Conservation (phyloP, 192 early-diverging fungal species). For the Backusella psychrophila region DNA sequence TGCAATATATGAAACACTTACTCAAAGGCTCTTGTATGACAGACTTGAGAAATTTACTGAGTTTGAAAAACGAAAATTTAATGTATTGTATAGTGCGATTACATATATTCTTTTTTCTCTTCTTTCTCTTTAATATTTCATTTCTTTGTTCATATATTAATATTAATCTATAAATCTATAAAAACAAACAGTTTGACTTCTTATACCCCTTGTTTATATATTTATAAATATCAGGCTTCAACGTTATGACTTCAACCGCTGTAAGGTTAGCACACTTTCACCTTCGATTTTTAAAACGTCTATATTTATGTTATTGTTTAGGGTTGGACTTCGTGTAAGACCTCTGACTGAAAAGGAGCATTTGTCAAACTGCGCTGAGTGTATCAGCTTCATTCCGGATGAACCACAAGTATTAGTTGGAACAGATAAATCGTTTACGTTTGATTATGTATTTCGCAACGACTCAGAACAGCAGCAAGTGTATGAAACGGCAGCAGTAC, state of each 20-base stretch:
- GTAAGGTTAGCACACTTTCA: slow-evolving; percentile 36
- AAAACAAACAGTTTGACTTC: slow-evolving; percentile 11
- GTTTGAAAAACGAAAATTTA: neutral
- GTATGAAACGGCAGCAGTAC: slow-evolving; percentile 56
- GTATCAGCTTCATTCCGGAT: slow-evolving; percentile 53
- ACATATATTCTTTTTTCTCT: neutral
- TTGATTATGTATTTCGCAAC: slow-evolving; percentile 64
- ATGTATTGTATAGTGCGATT: neutral
- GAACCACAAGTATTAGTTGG: slow-evolving; percentile 63
- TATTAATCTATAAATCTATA: neutral
- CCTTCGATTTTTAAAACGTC: neutral
- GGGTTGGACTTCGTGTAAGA: slow-evolving; percentile 81
- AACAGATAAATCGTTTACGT: slow-evolving; percentile 64
- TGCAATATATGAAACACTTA: neutral
- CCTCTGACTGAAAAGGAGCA: slow-evolving; percentile 76
- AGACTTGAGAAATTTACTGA: neutral
- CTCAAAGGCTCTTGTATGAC: neutral
- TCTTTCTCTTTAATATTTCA: slow-evolving; percentile 12
- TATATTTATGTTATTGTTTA: slow-evolving; percentile 12
- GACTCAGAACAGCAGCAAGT: slow-evolving; percentile 55
- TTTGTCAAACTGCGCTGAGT: slow-evolving; percentile 61
- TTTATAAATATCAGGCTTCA: neutral
- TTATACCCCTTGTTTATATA: neutral
- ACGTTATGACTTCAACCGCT: slow-evolving; percentile 25
- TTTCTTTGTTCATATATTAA: slow-evolving; percentile 6